Evolutionary conservation across 768 basidiomycete species (phyloP).

Genomic region (Podaxis sp.): DNA sequence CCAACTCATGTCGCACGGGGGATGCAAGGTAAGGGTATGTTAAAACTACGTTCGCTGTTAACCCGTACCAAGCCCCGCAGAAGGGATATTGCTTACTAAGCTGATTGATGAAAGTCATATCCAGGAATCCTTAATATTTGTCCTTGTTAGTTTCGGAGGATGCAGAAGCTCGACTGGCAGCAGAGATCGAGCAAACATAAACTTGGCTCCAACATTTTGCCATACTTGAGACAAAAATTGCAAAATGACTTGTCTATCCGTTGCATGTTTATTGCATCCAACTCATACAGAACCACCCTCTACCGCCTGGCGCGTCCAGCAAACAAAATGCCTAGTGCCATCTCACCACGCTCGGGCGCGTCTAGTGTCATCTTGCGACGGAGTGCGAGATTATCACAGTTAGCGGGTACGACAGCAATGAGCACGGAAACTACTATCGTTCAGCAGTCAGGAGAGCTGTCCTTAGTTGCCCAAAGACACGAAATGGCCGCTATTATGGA

Average conservation of each 20-base stretch:
- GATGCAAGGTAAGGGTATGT: not conserved
- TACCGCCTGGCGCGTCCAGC: not conserved
- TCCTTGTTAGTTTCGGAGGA: slow-evolving; percentile 3
- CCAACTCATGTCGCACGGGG: slow-evolving; percentile 47
- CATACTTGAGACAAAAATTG: not conserved
- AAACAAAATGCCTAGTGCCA: not conserved
- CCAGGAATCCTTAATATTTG: not conserved
- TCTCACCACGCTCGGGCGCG: not conserved
- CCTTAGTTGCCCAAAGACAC: not conserved
- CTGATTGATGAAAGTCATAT: not conserved
- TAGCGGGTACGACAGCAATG: not conserved
- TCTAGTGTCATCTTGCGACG: slow-evolving; percentile 3
- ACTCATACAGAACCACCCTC: not conserved
- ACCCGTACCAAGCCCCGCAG: not conserved
- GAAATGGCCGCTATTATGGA: not conserved
- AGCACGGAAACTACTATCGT: not conserved
- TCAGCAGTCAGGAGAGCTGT: not conserved
- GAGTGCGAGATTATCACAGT: slow-evolving; percentile 3
- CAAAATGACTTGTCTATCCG: slow-evolving; percentile 2
- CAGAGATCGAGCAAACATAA: slow-evolving; percentile 6
- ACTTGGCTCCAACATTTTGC: not conserved
- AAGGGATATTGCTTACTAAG: slow-evolving; percentile 9
- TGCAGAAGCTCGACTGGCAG: slow-evolving; percentile 3
- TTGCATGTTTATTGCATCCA: slow-evolving; percentile 5
- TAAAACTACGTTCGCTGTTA: not conserved